Conservation (phyloP, 2,329 filamentous ascomycete genomes). For the Sclerotinia glacialis region DNA sequence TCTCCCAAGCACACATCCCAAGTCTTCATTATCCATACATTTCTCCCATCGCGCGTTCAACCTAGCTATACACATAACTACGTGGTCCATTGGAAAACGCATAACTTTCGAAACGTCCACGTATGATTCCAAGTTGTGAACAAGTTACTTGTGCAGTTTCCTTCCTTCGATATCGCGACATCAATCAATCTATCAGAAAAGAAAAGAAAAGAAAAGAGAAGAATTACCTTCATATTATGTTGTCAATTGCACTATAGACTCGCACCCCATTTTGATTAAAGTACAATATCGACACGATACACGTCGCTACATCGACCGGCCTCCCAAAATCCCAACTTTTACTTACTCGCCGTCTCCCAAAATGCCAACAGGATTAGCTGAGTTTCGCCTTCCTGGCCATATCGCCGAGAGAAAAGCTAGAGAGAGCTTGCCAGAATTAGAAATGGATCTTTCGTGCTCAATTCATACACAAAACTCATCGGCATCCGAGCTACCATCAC, state of each 20-base stretch:
- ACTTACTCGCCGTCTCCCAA: conserved; percentile 7
- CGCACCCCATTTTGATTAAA: conserved; percentile 12
- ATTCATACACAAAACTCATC: conserved; percentile 46
- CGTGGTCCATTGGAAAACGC: conserved; percentile 35
- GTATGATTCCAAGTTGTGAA: conserved; percentile 30
- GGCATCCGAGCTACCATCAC: conserved; percentile 60
- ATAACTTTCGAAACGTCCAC: conserved; percentile 33
- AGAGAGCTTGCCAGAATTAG: conserved; percentile 39
- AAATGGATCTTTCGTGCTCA: conserved; percentile 37
- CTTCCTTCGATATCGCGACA: conserved; percentile 16
- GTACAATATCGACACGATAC: conserved; percentile 13
- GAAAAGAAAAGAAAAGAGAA: conserved; percentile 23
- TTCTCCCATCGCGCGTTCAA: conserved; percentile 25
- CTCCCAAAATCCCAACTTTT: not conserved
- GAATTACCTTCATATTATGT: conserved; percentile 31
- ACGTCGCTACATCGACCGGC: conserved; percentile 20
- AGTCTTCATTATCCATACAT: conserved; percentile 27
- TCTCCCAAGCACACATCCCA: conserved; percentile 15
- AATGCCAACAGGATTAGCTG: conserved; percentile 48
- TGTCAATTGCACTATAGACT: conserved; percentile 29
- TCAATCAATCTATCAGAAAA: conserved; percentile 26
- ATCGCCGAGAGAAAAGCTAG: conserved; percentile 50
- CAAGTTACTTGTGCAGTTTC: conserved; percentile 22
- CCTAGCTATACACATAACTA: conserved; percentile 28
- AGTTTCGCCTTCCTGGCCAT: conserved; percentile 53